These are phyloP conservation scores for Colletotrichum salicis DNA, from an alignment of 2,329 filamentous ascomycete genomes.

Conservation along the genomic window DNA sequence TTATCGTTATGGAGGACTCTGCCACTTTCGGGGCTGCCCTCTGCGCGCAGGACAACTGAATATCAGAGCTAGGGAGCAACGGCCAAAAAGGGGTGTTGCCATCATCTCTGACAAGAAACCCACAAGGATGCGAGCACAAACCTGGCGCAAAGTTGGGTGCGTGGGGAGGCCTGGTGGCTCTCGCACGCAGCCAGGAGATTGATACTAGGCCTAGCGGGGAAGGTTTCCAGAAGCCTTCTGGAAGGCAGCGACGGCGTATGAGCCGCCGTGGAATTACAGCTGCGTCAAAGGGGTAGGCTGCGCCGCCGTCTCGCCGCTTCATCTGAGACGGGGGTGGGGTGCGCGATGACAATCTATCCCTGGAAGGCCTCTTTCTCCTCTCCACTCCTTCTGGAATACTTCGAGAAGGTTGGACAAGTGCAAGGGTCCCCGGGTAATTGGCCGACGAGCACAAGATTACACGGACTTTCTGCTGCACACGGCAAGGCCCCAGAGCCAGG, in stretches of 20 bases:
- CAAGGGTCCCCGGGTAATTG: slow-evolving; percentile 25
- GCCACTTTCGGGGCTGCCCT: slow-evolving; percentile 6
- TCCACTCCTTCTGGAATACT: slow-evolving; percentile 29
- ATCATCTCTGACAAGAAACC: slow-evolving; percentile 30
- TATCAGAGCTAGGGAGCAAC: slow-evolving; percentile 15
- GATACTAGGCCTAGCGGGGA: slow-evolving; percentile 43
- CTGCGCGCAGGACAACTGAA: slow-evolving; percentile 15
- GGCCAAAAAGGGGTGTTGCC: slow-evolving; percentile 26
- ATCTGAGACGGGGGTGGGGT: slow-evolving; percentile 33
- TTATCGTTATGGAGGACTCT: neutral
- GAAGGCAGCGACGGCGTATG: slow-evolving; percentile 28
- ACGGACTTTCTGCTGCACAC: slow-evolving; percentile 30
- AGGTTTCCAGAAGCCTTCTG: slow-evolving; percentile 50
- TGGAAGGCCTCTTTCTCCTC: slow-evolving; percentile 11
- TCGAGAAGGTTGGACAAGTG: slow-evolving; percentile 32
- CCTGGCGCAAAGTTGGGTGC: slow-evolving; percentile 39
- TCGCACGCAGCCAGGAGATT: slow-evolving; percentile 43
- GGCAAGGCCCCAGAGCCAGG: slow-evolving; percentile 17
- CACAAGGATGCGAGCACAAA: slow-evolving; percentile 24
- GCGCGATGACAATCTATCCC: slow-evolving; percentile 22
- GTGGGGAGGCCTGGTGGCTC: slow-evolving; percentile 39
- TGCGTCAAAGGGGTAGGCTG: slow-evolving; percentile 30
- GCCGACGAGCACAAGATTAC: slow-evolving; percentile 28
- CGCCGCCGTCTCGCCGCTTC: slow-evolving; percentile 32
- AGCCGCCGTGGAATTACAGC: slow-evolving; percentile 24